Evolutionary conservation across 805 yeast genomes (phyloP).

Genomic region (Wickerhamiella azyma): DNA sequence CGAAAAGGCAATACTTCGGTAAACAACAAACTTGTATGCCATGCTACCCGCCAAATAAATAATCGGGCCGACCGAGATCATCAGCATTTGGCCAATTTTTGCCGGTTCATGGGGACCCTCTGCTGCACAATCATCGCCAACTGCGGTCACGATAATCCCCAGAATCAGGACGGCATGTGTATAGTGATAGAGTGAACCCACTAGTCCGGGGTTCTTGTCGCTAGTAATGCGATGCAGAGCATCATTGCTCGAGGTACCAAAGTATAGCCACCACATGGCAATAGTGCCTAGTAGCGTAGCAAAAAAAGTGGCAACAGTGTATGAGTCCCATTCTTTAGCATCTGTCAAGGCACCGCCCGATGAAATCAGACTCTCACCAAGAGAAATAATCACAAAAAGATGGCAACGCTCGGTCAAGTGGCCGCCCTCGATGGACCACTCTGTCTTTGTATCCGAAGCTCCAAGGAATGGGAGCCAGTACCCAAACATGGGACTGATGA

Average conservation of each 20-base stretch:
- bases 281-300: not conserved
- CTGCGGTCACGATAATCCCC: constrained; percentile 1
- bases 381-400: constrained; percentile 1
- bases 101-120: not conserved
- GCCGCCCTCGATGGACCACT: constrained; percentile 1
- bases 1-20: not conserved
- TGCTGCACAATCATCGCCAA: not conserved
- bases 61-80: constrained; percentile 1
- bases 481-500: not conserved
- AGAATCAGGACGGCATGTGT: not conserved
- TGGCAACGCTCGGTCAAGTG: constrained; percentile 3
- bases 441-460: not conserved
- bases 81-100: not conserved
- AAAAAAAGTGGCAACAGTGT: not conserved
- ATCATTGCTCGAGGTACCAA: not conserved
- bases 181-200: not conserved
- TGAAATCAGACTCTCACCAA: constrained; percentile 3
- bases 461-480: not conserved
- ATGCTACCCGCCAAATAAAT: not conserved
- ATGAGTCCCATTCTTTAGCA: not conserved
- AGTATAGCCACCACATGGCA: constrained; percentile 4
- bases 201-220: not conserved
- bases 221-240: not conserved
- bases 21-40: not conserved
- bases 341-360: not conserved